These are phyloP conservation scores for Platanthera guangdongensis DNA, from an alignment of 106 monocot species.

Conservation along the genomic window DNA sequence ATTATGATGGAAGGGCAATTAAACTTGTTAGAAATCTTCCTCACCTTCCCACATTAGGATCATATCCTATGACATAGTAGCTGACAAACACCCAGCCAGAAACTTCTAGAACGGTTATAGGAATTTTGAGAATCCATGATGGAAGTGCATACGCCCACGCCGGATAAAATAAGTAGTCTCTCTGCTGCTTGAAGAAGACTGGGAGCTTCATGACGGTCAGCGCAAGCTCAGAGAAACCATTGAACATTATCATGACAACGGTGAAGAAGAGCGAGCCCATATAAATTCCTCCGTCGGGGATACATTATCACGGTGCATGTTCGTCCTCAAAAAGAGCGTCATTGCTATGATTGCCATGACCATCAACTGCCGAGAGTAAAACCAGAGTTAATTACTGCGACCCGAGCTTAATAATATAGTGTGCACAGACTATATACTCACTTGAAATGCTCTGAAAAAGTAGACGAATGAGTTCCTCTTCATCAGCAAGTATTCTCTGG, in stretches of 20 bases:
- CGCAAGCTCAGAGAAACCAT: conserved; percentile 4
- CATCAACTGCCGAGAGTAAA: background rate
- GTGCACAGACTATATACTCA: background rate
- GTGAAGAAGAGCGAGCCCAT: background rate
- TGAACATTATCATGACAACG: background rate
- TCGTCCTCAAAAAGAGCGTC: background rate
- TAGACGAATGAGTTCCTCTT: conserved; percentile 3
- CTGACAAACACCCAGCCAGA: background rate
- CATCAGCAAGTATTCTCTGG: background rate
- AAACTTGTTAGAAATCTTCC: background rate
- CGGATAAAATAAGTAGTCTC: background rate
- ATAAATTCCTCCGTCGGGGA: background rate
- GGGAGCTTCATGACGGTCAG: background rate
- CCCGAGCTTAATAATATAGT: background rate
- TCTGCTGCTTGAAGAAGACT: conserved; percentile 7
- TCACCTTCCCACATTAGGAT: background rate
- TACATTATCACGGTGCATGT: background rate
- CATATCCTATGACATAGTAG: conserved; percentile 6
- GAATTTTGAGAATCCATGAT: background rate
- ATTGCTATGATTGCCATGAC: background rate
- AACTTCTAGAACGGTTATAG: background rate
- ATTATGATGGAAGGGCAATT: background rate
- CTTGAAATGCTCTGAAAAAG: background rate
- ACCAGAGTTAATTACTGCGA: background rate
- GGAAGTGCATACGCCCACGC: conserved; percentile 1